These are phyloP conservation scores for Backusella parvicylindrica DNA, from an alignment of 192 early-diverging fungal genomes.

Conservation along the genomic window DNA sequence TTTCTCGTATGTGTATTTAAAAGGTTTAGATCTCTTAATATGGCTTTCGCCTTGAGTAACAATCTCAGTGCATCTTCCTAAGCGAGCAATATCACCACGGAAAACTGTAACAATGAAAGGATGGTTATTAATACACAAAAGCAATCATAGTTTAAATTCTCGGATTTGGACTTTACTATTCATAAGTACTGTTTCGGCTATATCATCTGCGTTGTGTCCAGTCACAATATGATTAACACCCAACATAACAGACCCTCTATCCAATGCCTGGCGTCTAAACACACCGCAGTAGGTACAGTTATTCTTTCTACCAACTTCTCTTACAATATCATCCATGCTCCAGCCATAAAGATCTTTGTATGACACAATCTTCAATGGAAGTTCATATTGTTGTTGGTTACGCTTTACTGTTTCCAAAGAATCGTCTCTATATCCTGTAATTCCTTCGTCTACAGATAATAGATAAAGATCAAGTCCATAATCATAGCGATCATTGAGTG, in stretches of 20 bases:
- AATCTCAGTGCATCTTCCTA: slow-evolving; percentile 92
- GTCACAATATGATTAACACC: slow-evolving; percentile 95
- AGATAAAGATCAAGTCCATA: slow-evolving; percentile 90
- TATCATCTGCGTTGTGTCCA: slow-evolving; percentile 98
- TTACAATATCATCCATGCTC: slow-evolving; percentile 98
- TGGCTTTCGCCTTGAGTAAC: slow-evolving; percentile 73
- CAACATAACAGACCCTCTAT: slow-evolving; percentile 89
- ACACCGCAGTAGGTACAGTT: slow-evolving; percentile 99
- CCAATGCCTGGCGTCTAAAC: slow-evolving; percentile 94
- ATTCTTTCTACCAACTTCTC: slow-evolving; percentile 92
- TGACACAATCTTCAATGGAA: slow-evolving; percentile 92
- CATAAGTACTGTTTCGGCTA: slow-evolving; percentile 98
- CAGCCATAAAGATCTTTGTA: slow-evolving; percentile 97
- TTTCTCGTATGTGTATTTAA: slow-evolving; percentile 99
- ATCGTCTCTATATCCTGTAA: slow-evolving; percentile 96
- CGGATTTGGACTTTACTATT: slow-evolving; percentile 62
- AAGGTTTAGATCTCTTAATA: slow-evolving; percentile 90
- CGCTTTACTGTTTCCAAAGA: slow-evolving; percentile 97
- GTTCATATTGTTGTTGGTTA: slow-evolving; percentile 89
- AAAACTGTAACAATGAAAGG: slow-evolving; percentile 59
- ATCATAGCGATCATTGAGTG: slow-evolving; percentile 87
- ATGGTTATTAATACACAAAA: neutral
- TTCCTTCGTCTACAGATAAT: slow-evolving; percentile 97
- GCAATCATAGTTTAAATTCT: neutral
- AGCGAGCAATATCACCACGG: slow-evolving; percentile 88